Base-by-base conservation (phyloP, 768 basidiomycete species). In the Auriculariales sp. region DNA sequence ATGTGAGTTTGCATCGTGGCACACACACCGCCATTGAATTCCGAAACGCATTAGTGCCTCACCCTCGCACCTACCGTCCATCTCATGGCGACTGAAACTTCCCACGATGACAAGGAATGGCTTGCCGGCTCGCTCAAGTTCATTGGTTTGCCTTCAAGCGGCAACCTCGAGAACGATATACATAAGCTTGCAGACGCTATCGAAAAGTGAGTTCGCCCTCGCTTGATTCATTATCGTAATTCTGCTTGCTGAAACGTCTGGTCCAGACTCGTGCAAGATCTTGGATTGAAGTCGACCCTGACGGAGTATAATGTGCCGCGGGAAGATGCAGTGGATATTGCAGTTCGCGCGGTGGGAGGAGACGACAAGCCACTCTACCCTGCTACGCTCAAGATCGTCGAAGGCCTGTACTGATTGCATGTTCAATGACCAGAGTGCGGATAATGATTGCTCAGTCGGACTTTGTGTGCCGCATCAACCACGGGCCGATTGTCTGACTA, bases 51-150 rank as follows among this genome's bases (percentile, higher is more conserved):
- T n/a, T 48, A 86, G 83, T 86, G 84, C 60, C 66, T 85, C 48
- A 86, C 83, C 4, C 71, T 87, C 22, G 73, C 77, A 3, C 72
- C 81, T 1, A 78, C 78, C 28, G 74, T 86, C 15, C 66, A 60
- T 1, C 62, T 84, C 22, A 73, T 81, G 61, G 72, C 80, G 1
- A 70, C 76, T 52, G 59, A 71, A 22, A 78, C 73, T 3, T 73
- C 75, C 2, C 60, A 72, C n/a, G 73, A 78, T 49, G 72, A 84
- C 58, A 84, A 83, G 60, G 69, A 75, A 52, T 68, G 64, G 51
- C 70, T 84, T 2, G 75, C 80, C 3, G 64, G 66, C 28, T 64
- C 74, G 1, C 61, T 85, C 27, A 77, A 75, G 58, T 76, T 82
- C 57, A 66, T 85, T 22, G 66, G 65, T 24, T 65, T 77, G 51